These are phyloP conservation scores for Agapanthus africanus DNA, from an alignment of 106 monocot species.

Conservation along the genomic window DNA sequence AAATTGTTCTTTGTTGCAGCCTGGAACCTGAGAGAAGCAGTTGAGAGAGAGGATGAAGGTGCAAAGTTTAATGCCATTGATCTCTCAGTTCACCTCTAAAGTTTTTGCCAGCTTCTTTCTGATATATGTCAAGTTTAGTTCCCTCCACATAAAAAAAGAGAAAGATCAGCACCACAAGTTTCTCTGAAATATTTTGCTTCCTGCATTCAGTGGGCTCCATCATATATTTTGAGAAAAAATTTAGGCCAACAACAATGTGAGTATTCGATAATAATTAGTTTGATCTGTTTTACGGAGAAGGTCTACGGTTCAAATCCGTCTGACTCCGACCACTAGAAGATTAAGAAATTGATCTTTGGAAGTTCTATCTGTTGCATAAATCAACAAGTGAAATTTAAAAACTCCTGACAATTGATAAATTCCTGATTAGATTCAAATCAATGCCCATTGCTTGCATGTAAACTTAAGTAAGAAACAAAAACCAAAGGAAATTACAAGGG, in stretches of 20 bases:
- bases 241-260: neutral
- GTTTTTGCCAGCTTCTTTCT: neutral
- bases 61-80: slow-evolving; percentile 11
- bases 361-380: too few relatives aligned
- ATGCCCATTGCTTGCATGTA: neutral
- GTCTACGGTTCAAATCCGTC: too few relatives aligned
- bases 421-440: too few relatives aligned
- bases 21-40: slow-evolving; percentile 8
- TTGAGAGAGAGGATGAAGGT: slow-evolving; percentile 9
- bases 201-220: slow-evolving; percentile 2
- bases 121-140: neutral
- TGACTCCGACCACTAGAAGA: neutral
- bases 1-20: neutral
- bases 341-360: too few relatives aligned
- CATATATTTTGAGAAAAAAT: neutral
- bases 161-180: slow-evolving; percentile 8
- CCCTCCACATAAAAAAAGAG: slow-evolving; percentile 4
- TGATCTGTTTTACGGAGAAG: too few relatives aligned
- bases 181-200: neutral
- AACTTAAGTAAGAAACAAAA: too few relatives aligned
- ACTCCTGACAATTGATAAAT: too few relatives aligned
- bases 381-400: too few relatives aligned
- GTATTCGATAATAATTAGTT: too few relatives aligned
- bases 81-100: neutral
- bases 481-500: too few relatives aligned